Percentiles rank a stretch among this genome's conserved stretches.
Evolutionary conservation across 345 rosid species (phyloP).

Genomic region (Syzygium aqueum): DNA sequence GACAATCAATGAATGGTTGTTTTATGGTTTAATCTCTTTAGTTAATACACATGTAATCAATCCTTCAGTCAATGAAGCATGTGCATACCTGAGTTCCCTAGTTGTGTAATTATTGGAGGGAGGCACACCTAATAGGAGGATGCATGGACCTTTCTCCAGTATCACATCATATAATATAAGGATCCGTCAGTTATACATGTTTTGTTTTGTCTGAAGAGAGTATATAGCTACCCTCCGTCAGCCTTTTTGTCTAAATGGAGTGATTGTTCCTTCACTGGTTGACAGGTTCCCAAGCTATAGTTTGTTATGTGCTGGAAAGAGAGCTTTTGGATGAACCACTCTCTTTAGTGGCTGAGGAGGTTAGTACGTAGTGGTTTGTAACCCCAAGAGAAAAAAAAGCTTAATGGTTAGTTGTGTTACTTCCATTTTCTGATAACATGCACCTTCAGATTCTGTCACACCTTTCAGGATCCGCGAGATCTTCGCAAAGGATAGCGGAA

Average conservation of each 20-base stretch:
- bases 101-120: not conserved
- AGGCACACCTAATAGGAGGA: not conserved
- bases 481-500: slow-evolving; percentile 52
- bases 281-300: slow-evolving; percentile 87
- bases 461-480: slow-evolving; percentile 69
- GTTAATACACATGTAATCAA: not conserved
- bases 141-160: not conserved
- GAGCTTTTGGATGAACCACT: slow-evolving; percentile 67
- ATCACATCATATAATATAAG: not conserved
- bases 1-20: not conserved
- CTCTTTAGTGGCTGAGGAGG: slow-evolving; percentile 95
- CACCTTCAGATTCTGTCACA: not conserved
- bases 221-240: not conserved
- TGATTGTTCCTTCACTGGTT: not conserved
- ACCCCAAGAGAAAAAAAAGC: not conserved
- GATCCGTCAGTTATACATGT: not conserved
- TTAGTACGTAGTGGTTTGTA: slow-evolving; percentile 6
- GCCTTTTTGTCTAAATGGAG: not conserved
- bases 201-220: not conserved
- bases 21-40: not conserved
- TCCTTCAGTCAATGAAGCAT: not conserved
- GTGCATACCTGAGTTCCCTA: not conserved
- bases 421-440: not conserved
- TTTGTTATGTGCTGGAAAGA: slow-evolving; percentile 61
- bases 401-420: not conserved